A percentile compares a stretch with the other conserved stretches of the same genome.
These are phyloP conservation scores for Puccinia novopanici DNA, from an alignment of 1,284 basidiomycete genomes.

Conservation along the genomic window DNA sequence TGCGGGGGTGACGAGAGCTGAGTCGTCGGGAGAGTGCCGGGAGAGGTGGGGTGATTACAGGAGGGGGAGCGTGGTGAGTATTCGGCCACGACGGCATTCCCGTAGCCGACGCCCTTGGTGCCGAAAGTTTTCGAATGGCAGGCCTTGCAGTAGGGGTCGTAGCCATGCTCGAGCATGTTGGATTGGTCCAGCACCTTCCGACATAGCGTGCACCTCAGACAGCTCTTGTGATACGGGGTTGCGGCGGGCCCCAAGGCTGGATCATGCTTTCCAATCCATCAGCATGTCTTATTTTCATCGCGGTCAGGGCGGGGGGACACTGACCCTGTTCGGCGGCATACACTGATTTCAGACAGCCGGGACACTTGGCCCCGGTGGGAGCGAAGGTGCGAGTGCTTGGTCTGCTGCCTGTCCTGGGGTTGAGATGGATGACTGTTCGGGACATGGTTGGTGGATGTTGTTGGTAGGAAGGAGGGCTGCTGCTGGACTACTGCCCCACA, in stretches of 20 bases:
- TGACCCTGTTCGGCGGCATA: conserved; percentile 57
- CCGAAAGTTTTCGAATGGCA: conserved; percentile 58
- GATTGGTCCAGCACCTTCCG: conserved; percentile 58
- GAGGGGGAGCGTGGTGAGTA: conserved; percentile 14
- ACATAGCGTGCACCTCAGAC: conserved; percentile 58
- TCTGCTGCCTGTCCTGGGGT: neutral
- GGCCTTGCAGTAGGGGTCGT: conserved; percentile 58
- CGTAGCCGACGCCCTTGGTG: conserved; percentile 58
- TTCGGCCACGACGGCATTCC: conserved; percentile 55
- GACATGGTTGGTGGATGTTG: neutral
- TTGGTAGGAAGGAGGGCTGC: neutral
- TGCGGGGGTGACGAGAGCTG: too few relatives aligned
- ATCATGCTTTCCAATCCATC: neutral
- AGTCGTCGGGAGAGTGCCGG: too few relatives aligned
- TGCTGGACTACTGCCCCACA: too few relatives aligned
- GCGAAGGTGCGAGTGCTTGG: neutral
- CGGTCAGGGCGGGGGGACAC: neutral
- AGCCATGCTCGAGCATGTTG: conserved; percentile 58
- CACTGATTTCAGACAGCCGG: conserved; percentile 57
- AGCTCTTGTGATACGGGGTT: conserved; percentile 58
- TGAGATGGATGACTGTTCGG: conserved; percentile 13
- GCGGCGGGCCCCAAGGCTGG: conserved; percentile 57
- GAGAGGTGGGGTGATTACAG: neutral
- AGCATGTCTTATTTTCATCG: too few relatives aligned
- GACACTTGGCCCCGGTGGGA: conserved; percentile 56